A percentile compares a stretch with the other conserved stretches of the same genome.
phyloP scores from a whole-genome alignment of 306 rosid species.

The Oemleria cerasiformis region DNA sequence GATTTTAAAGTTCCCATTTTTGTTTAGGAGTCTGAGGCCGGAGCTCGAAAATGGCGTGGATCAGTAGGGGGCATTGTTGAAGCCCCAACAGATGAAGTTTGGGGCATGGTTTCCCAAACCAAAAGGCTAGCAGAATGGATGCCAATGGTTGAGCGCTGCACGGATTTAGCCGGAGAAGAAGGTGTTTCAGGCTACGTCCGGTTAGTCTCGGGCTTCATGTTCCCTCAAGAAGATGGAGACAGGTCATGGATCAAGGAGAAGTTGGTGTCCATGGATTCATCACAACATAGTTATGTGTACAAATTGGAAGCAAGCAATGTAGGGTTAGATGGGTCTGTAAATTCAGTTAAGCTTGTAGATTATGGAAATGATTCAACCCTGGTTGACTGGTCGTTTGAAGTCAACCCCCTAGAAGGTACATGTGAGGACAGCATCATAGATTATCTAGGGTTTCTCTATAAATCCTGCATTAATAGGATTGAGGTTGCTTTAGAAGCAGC shows the following conservation, averaged over 20 bases:
- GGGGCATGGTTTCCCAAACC: constrained; percentile 58
- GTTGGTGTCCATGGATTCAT: constrained; percentile 53
- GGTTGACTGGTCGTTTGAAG: constrained; percentile 66
- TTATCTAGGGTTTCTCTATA: constrained; percentile 65
- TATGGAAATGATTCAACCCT: constrained; percentile 62
- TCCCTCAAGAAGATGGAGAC: constrained; percentile 73
- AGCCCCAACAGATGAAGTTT: constrained; percentile 59
- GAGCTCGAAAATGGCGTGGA: constrained; percentile 65
- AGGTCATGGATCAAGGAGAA: constrained; percentile 90
- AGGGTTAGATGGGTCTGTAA: constrained; percentile 68
- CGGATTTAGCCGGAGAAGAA: constrained; percentile 52
- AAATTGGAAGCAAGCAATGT: constrained; percentile 78
- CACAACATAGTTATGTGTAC: constrained; percentile 49
- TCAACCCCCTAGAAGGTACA: constrained; percentile 48
- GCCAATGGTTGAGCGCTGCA: constrained; percentile 79
- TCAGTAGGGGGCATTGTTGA: constrained; percentile 55
- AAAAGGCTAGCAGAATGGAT: constrained; percentile 67
- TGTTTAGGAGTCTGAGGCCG: constrained; percentile 32
- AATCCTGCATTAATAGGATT: constrained; percentile 71
- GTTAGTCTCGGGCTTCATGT: constrained; percentile 72
- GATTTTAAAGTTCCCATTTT: not conserved
- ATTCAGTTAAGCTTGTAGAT: constrained; percentile 55
- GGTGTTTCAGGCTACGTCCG: constrained; percentile 57
- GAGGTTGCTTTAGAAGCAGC: constrained; percentile 58
- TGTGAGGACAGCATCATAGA: constrained; percentile 56